Evolutionary conservation across 352 stramenopile genomes (phyloP).

Genomic region (Globisporangium solare): DNA sequence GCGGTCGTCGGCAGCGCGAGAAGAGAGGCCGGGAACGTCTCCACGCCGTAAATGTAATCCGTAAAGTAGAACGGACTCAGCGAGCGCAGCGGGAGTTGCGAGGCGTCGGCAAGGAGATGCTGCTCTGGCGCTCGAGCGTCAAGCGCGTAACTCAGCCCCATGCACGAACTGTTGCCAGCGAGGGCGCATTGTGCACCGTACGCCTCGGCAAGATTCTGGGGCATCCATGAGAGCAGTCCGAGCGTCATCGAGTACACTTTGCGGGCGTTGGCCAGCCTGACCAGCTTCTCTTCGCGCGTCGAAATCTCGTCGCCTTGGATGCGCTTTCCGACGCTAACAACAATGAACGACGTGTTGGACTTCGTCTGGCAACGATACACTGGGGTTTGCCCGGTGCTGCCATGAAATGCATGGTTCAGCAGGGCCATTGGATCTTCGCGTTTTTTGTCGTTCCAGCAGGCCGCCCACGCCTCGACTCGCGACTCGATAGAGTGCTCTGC

Average conservation of each 20-base stretch:
- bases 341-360: background rate
- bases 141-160: background rate
- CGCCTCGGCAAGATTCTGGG: background rate
- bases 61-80: too few relatives aligned
- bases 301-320: constrained; percentile 5
- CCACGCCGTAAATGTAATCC: too few relatives aligned
- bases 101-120: background rate
- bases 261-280: constrained; percentile 5
- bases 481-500: background rate
- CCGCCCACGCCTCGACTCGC: constrained; percentile 1
- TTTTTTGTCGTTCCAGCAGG: constrained; percentile 1
- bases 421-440: constrained; percentile 8
- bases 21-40: too few relatives aligned
- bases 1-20: background rate
- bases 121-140: background rate
- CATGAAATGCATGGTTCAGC: background rate
- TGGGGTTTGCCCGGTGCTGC: too few relatives aligned
- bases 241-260: constrained; percentile 13
- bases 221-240: constrained; percentile 1
- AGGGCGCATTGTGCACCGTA: constrained; percentile 1
- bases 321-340: constrained; percentile 6
- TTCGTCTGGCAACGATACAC: constrained; percentile 1
- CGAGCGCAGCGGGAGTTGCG: background rate
- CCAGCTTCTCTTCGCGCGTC: background rate
- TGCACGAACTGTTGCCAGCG: background rate